Evolutionary conservation across 208 protist species (phyloP).

Genomic region (Leishmania braziliensis): DNA sequence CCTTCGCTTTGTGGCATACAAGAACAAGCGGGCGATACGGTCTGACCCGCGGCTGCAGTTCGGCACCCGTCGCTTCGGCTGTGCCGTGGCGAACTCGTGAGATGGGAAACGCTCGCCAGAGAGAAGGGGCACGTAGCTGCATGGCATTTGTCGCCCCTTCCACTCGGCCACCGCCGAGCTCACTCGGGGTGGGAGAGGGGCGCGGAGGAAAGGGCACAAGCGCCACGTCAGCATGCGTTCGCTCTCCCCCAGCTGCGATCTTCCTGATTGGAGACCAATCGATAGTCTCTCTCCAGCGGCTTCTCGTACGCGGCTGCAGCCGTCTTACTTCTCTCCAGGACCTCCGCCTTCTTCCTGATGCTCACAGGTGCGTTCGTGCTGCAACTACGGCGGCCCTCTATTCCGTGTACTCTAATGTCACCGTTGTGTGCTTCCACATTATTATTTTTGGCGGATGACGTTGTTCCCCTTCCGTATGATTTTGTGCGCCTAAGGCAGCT

Average conservation of each 20-base stretch:
- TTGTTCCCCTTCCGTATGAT: neutral
- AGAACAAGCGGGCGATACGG: conserved; percentile 26
- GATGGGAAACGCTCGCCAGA: neutral
- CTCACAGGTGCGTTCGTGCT: neutral
- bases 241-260: neutral
- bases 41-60: conserved; percentile 52
- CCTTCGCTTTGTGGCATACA: conserved; percentile 36
- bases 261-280: neutral
- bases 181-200: neutral
- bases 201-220: neutral
- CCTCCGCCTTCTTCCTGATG: neutral
- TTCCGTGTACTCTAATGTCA: neutral
- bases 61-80: conserved; percentile 48
- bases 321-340: neutral
- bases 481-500: neutral
- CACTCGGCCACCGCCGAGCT: neutral
- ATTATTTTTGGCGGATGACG: neutral
- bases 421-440: neutral
- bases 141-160: conserved; percentile 4
- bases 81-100: neutral
- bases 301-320: neutral
- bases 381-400: neutral
- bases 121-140: neutral
- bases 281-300: neutral
- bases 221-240: neutral